These are phyloP conservation scores for Colletotrichum sp. DNA, from an alignment of 2,329 filamentous ascomycete species.

Conservation along the genomic window DNA sequence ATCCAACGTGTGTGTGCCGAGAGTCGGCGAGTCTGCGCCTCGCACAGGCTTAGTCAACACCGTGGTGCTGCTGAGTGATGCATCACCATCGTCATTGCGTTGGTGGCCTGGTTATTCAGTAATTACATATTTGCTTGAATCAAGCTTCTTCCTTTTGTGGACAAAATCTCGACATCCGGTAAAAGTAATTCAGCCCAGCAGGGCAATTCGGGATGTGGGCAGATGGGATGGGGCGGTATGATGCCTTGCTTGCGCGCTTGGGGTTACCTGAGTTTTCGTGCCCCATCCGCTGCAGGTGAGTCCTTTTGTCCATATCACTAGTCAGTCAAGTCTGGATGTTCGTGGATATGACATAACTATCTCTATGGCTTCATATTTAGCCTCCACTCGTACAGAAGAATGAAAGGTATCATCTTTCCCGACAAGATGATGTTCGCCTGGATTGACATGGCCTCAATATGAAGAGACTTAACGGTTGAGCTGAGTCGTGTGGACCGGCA, in stretches of 20 bases:
- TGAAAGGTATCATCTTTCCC: neutral
- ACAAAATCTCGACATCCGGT: neutral
- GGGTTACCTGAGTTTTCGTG: neutral
- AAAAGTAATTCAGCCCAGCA: neutral
- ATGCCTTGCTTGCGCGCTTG: neutral
- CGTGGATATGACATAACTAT: neutral
- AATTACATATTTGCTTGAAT: neutral
- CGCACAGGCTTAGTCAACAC: neutral
- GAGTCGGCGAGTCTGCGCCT: neutral
- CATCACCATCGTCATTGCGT: neutral
- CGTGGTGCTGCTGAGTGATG: neutral
- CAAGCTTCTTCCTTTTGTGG: neutral
- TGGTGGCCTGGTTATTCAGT: neutral
- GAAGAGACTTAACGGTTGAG: neutral
- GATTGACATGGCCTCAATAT: neutral
- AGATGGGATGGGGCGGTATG: neutral
- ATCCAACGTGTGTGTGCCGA: neutral
- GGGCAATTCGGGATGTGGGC: neutral
- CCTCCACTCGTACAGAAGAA: neutral
- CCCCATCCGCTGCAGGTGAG: neutral
- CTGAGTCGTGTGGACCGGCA: neutral
- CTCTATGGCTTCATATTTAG: neutral
- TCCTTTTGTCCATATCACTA: neutral
- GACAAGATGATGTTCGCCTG: rapidly evolving
- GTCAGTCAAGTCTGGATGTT: neutral